Percentiles rank a stretch among this genome's conserved stretches.
These are phyloP conservation scores for Rugiboletus extremiorientalis DNA, from an alignment of 1,284 basidiomycete species.

Conservation along the genomic window DNA sequence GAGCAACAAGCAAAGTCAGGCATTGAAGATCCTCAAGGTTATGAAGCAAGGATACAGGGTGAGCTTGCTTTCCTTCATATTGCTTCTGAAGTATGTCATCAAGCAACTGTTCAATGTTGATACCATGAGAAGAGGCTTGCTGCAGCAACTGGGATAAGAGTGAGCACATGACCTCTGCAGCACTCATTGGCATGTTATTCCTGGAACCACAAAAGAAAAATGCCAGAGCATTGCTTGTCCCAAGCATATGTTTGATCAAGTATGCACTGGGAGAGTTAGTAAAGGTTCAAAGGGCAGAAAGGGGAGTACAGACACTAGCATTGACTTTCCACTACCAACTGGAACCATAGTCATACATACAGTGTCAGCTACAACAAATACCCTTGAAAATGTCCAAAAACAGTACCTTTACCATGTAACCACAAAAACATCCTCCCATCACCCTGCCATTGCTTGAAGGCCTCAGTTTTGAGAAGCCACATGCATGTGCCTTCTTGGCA, in stretches of 20 bases:
- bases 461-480: background rate
- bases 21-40: background rate
- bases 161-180: constrained; percentile 11
- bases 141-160: constrained; percentile 6
- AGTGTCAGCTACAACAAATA: background rate
- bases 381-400: background rate
- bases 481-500: constrained; percentile 2
- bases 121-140: background rate
- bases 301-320: background rate
- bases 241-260: background rate
- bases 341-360: background rate
- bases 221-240: background rate
- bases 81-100: background rate
- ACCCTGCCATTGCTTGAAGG: background rate
- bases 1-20: too few relatives aligned
- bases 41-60: background rate
- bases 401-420: constrained; percentile 7
- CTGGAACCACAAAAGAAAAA: constrained; percentile 18
- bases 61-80: background rate
- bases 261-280: background rate
- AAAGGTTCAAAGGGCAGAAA: background rate
- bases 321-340: background rate
- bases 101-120: background rate
- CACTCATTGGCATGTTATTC: background rate
- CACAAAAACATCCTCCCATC: background rate